These are phyloP conservation scores for Aquilaria agallochum DNA, from an alignment of 441 rosid species.

Conservation along the genomic window DNA sequence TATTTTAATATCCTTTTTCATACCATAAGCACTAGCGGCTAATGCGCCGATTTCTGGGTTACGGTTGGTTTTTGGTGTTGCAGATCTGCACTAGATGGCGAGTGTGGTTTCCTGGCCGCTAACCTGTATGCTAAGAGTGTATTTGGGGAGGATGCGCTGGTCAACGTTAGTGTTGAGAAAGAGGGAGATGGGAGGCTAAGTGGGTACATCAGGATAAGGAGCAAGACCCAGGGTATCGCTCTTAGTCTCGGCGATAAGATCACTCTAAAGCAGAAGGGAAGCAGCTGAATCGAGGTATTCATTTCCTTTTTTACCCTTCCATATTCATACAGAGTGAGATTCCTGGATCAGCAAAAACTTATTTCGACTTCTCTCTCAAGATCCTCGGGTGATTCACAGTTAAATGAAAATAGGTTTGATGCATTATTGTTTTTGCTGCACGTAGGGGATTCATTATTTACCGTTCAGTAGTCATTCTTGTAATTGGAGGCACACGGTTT, in stretches of 20 bases:
- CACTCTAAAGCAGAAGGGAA: constrained; percentile 87
- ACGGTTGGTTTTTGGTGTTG: constrained; percentile 14
- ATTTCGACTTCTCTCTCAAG: too few relatives aligned
- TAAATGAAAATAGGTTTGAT: too few relatives aligned
- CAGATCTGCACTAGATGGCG: constrained; percentile 91
- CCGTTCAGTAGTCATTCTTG: too few relatives aligned
- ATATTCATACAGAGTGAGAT: too few relatives aligned
- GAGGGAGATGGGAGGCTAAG: constrained; percentile 68
- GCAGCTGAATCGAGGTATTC: constrained; percentile 28
- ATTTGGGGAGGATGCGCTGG: constrained; percentile 89
- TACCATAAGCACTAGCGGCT: too few relatives aligned
- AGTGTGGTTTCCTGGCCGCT: constrained; percentile 86
- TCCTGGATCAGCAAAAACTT: not conserved
- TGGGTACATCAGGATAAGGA: constrained; percentile 90
- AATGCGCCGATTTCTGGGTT: not conserved
- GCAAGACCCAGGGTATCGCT: constrained; percentile 98
- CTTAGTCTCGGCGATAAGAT: constrained; percentile 93
- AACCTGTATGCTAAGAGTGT: constrained; percentile 93
- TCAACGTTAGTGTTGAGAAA: constrained; percentile 81
- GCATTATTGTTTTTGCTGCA: too few relatives aligned
- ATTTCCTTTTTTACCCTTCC: not conserved
- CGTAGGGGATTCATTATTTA: too few relatives aligned
- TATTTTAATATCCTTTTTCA: too few relatives aligned
- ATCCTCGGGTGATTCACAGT: too few relatives aligned
- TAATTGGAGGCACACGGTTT: too few relatives aligned